These are phyloP conservation scores for Solanum ossicruentum DNA, from an alignment of 257 asterid genomes.

Conservation along the genomic window DNA sequence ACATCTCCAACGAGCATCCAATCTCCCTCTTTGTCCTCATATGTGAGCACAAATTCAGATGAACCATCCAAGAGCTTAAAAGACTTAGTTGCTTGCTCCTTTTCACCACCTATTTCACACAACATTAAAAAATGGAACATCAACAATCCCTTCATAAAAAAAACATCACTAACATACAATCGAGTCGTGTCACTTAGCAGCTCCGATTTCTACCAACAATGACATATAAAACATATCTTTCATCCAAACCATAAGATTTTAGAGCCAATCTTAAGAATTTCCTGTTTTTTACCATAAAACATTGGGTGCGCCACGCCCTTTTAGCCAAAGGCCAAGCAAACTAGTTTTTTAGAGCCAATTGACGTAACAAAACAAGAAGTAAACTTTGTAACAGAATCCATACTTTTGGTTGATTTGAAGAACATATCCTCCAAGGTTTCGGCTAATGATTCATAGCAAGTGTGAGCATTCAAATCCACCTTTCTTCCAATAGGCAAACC, in stretches of 20 bases:
- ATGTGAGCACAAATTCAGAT: constrained; percentile 67
- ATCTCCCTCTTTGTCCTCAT: constrained; percentile 81
- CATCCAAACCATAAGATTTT: background rate
- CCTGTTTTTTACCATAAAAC: background rate
- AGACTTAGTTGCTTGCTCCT: constrained; percentile 27
- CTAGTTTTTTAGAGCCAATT: background rate
- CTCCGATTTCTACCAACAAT: background rate
- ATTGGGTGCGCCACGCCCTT: background rate
- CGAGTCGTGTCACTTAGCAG: background rate
- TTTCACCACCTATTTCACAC: constrained; percentile 32
- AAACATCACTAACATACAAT: background rate
- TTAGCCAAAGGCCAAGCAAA: constrained; percentile 60
- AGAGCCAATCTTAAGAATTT: background rate
- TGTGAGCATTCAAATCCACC: constrained; percentile 64
- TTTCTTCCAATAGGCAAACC: constrained; percentile 79
- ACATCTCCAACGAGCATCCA: constrained; percentile 95
- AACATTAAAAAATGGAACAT: background rate
- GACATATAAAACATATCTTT: background rate
- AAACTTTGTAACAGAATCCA: constrained; percentile 13
- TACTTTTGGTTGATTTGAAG: constrained; percentile 28
- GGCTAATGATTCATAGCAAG: constrained; percentile 47
- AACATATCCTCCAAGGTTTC: constrained; percentile 65
- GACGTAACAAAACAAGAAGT: background rate
- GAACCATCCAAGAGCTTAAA: constrained; percentile 68
- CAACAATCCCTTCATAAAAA: background rate